Evolutionary conservation across 768 basidiomycete genomes (phyloP).

Genomic region (Russula sp.): DNA sequence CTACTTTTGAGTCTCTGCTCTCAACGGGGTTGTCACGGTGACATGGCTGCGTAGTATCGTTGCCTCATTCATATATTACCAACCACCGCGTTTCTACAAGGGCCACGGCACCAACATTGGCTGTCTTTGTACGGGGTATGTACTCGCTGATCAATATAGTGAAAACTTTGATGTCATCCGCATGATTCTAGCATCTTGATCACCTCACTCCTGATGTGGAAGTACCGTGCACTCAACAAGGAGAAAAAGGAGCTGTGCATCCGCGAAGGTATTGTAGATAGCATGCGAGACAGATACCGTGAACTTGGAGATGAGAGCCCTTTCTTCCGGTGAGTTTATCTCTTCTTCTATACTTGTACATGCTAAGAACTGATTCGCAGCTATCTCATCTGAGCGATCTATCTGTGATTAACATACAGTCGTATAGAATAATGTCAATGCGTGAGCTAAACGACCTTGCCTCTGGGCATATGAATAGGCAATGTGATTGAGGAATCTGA

Average conservation of each 20-base stretch:
- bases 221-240: slow-evolving; percentile 50
- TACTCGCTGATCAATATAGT: background rate
- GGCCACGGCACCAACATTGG: slow-evolving; percentile 44
- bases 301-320: slow-evolving; percentile 55
- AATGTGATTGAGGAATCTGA: too few species aligned
- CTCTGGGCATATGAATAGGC: too few species aligned
- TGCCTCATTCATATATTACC: slow-evolving; percentile 44
- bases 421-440: too few species aligned
- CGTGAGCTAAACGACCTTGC: too few species aligned
- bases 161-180: background rate
- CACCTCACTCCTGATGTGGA: slow-evolving; percentile 47
- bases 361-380: background rate
- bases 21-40: background rate
- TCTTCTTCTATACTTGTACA: background rate
- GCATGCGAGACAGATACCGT: slow-evolving; percentile 42
- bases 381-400: slow-evolving; percentile 17
- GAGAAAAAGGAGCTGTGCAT: slow-evolving; percentile 46
- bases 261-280: slow-evolving; percentile 44
- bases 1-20: slow-evolving; percentile 29
- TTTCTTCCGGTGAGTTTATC: slow-evolving; percentile 46
- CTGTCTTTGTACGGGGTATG: slow-evolving; percentile 33
- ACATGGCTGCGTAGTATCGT: slow-evolving; percentile 37
- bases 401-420: too few species aligned
- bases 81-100: slow-evolving; percentile 40
- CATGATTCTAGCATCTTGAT: slow-evolving; percentile 40